Conservation (phyloP, 2,329 filamentous ascomycete genomes). For the Ploettnerulaceae sp. region DNA sequence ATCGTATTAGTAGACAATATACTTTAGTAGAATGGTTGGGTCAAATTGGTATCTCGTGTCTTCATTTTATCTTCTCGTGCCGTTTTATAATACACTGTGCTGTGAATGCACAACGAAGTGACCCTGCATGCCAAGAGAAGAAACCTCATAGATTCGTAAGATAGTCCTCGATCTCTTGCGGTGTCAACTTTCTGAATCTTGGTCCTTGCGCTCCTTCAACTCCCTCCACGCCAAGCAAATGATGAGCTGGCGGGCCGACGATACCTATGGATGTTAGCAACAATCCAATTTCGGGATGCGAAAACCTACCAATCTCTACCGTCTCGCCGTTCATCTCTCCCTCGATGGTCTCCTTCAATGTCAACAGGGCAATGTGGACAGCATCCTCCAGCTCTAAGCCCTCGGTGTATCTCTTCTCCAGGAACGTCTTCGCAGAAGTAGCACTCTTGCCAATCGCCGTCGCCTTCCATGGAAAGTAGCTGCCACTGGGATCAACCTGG, state of each 20-base stretch:
- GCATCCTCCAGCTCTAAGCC: slow-evolving; percentile 96
- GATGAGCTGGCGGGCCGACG: slow-evolving; percentile 88
- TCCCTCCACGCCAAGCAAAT: slow-evolving; percentile 86
- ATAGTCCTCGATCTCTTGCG: slow-evolving; percentile 99
- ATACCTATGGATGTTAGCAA: slow-evolving; percentile 59
- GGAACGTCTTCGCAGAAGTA: slow-evolving; percentile 95
- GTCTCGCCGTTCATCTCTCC: slow-evolving; percentile 99
- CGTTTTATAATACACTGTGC: slow-evolving; percentile 37
- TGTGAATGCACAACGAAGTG: slow-evolving; percentile 19
- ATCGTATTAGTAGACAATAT: slow-evolving; percentile 29
- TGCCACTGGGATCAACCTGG: slow-evolving; percentile 97
- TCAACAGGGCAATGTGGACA: slow-evolving; percentile 95
- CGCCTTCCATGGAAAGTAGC: slow-evolving; percentile 99
- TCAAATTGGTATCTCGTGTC: slow-evolving; percentile 28
- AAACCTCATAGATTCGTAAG: slow-evolving; percentile 79
- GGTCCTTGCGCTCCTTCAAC: slow-evolving; percentile 80
- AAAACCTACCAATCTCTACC: slow-evolving; percentile 78
- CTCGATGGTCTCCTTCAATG: slow-evolving; percentile 98
- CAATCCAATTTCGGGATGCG: neutral
- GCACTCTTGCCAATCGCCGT: slow-evolving; percentile 98
- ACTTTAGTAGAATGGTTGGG: slow-evolving; percentile 1
- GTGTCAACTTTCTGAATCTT: slow-evolving; percentile 88
- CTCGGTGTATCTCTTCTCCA: slow-evolving; percentile 98
- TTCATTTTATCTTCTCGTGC: slow-evolving; percentile 32
- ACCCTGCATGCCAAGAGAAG: slow-evolving; percentile 22